Percentiles rank a stretch among this genome's conserved stretches.
These are phyloP conservation scores for Pichia inconspicua DNA, from an alignment of 1,139 yeast species.

Conservation along the genomic window DNA sequence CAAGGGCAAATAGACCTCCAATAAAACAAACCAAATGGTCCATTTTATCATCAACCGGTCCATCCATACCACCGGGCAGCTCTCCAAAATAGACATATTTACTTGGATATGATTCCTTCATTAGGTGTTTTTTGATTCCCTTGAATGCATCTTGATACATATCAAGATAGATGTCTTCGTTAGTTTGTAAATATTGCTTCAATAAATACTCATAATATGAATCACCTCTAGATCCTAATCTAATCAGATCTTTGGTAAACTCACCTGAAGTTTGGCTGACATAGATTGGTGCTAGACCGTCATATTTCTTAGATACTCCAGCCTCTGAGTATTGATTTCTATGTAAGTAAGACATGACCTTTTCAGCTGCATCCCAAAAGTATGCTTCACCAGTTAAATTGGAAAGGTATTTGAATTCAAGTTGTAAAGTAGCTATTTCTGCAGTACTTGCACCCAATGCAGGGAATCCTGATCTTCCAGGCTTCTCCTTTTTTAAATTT, in stretches of 20 bases:
- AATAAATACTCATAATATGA: constrained; percentile 86
- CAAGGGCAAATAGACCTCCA: constrained; percentile 84
- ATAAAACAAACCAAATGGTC: constrained; percentile 91
- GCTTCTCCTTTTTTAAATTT: constrained; percentile 59
- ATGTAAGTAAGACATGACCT: constrained; percentile 61
- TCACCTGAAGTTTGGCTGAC: constrained; percentile 69
- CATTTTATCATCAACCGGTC: constrained; percentile 67
- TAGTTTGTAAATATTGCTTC: constrained; percentile 80
- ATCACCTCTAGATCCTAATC: constrained; percentile 88
- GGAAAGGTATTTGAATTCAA: constrained; percentile 81
- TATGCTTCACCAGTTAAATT: constrained; percentile 69
- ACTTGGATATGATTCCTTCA: constrained; percentile 54
- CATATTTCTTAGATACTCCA: constrained; percentile 38
- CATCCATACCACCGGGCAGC: constrained; percentile 56
- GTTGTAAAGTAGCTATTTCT: constrained; percentile 80
- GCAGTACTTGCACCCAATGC: constrained; percentile 78
- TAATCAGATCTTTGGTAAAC: constrained; percentile 55
- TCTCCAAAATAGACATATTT: constrained; percentile 72
- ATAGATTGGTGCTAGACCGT: constrained; percentile 78
- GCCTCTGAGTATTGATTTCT: constrained; percentile 15
- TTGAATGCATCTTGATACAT: constrained; percentile 74
- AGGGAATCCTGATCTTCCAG: constrained; percentile 56
- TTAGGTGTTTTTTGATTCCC: constrained; percentile 63
- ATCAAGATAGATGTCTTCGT: constrained; percentile 57
- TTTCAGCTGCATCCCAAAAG: constrained; percentile 75